Evolutionary conservation across 1,284 basidiomycete genomes (phyloP), one percentile per base, ranked within the genome.

Genomic region (Trichosporon coremiiforme): DNA sequence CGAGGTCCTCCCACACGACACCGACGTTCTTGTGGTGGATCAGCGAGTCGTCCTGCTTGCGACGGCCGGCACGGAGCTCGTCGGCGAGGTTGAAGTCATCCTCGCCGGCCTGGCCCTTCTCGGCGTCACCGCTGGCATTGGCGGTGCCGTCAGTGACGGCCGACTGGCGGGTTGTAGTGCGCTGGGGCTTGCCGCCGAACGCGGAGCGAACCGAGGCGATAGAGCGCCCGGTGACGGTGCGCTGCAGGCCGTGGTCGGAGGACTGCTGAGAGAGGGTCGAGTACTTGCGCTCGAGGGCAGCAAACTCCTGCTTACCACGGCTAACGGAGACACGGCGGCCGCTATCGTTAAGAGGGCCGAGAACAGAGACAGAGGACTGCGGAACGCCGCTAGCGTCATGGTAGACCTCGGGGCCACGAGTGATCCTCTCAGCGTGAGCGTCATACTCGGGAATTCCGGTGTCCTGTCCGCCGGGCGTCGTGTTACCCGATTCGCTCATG

Each of bases 21-120:
- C 92, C 92, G 45, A 94, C 90, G 73, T 90, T 88, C 85, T 95
- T 95, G 81, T 90, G 89, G 76, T 89, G 88, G 76, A 94, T 90
- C 4, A 91, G 92, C 6, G 90, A 89, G 33, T 85, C 81, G 71
- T 92, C 89, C 69, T 87, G 85, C 6, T 87, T 87, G 71, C 90
- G 87, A 74, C 90, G 89, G 33, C 87, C 89, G 2, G 88, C 88
- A 8, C 87, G 86, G 17, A 96, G 86, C 76, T 92, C 94, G 66
- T 90, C 90, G 36, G 88, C 87, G 8, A 95, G 77, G 70, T 83
- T 73, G 66, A 82, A 82, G 65, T 81, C 79, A 9, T 73, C 77
- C 35, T 79, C 76, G 45, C 31, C 67, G 2, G 47, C 68, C 62
- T 71, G 67, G 15, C 70, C 79, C 72, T 80, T 77, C 57, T 82